Conservation (phyloP, 371 early-diverging fungal genomes). For the Apophysomyces ossiformis region DNA sequence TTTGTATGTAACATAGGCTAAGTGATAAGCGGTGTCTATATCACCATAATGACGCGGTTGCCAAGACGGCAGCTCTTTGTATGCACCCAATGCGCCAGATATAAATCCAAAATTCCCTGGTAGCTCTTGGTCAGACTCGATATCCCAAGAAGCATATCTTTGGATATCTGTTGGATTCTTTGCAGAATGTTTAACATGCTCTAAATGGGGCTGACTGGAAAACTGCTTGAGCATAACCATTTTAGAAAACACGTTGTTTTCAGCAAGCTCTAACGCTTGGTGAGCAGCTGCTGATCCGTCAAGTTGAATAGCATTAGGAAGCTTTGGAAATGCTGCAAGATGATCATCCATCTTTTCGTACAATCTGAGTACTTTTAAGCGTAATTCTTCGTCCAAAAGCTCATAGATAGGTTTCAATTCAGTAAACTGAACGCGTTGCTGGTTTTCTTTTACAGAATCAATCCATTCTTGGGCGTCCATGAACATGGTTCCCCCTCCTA, state of each 20-base stretch:
- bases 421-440: neutral
- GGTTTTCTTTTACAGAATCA: neutral
- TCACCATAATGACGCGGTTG: neutral
- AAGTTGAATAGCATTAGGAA: neutral
- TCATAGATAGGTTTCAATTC: neutral
- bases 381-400: neutral
- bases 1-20: neutral
- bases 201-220: neutral
- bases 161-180: neutral
- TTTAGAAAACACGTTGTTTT: neutral
- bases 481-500: neutral
- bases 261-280: neutral
- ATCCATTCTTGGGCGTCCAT: neutral
- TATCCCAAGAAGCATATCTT: neutral
- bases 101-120: neutral
- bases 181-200: neutral
- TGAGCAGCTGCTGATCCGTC: neutral
- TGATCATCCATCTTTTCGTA: neutral
- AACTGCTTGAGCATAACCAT: constrained; percentile 1
- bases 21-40: neutral
- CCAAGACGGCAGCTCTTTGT: neutral
- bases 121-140: neutral
- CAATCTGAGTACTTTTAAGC: neutral
- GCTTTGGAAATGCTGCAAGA: neutral
- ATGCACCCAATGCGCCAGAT: neutral